phyloP scores from a whole-genome alignment of 164 flowering plant genomes.

The Stephania yunnanensis region DNA sequence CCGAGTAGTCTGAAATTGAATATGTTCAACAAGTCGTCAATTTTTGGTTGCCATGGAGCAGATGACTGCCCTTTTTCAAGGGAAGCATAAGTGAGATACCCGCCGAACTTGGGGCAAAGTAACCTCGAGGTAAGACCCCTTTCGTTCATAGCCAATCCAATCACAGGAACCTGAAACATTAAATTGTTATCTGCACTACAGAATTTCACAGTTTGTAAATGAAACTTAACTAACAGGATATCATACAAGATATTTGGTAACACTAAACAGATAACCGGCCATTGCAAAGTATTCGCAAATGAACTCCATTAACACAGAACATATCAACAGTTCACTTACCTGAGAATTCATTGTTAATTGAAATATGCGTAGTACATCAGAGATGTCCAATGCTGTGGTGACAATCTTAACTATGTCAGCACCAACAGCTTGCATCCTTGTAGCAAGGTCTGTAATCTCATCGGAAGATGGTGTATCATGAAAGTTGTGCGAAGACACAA shows the following conservation, averaged over 20 bases:
- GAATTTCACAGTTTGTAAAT: not conserved
- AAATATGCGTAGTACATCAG: constrained; percentile 81
- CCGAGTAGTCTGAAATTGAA: too few relatives aligned
- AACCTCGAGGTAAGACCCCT: constrained; percentile 51
- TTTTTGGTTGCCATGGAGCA: too few relatives aligned
- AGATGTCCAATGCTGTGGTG: constrained; percentile 73
- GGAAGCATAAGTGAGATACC: constrained; percentile 37
- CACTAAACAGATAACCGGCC: not conserved
- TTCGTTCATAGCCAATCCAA: constrained; percentile 42
- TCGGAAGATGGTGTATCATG: constrained; percentile 76
- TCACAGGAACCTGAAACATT: constrained; percentile 34
- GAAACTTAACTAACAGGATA: not conserved
- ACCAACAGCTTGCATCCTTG: constrained; percentile 75
- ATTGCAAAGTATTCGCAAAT: constrained; percentile 3
- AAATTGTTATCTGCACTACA: too few relatives aligned
- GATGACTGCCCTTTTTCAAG: constrained; percentile 4
- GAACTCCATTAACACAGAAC: constrained; percentile 10
- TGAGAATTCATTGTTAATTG: constrained; percentile 74
- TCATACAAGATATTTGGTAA: not conserved
- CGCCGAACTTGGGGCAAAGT: constrained; percentile 47
- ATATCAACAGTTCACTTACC: constrained; percentile 35
- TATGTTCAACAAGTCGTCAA: too few relatives aligned
- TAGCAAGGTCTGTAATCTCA: constrained; percentile 73
- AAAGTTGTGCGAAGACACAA: constrained; percentile 91
- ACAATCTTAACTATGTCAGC: constrained; percentile 98